Evolutionary conservation across 352 stramenopile genomes (phyloP).

Genomic region (Globisporangium radiosum): DNA sequence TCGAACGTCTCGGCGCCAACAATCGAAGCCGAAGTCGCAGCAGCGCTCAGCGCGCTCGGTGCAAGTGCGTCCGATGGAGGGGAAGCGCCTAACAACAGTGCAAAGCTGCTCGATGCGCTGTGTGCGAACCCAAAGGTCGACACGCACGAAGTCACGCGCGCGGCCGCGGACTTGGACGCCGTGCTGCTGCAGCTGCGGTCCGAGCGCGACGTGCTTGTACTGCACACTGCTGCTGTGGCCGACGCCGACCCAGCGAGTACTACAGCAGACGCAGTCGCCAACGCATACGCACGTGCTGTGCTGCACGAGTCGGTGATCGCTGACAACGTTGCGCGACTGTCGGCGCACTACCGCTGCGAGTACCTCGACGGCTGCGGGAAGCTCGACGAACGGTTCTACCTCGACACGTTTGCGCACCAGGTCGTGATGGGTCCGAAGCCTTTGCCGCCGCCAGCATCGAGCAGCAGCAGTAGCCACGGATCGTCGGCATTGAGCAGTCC

Average conservation of each 20-base stretch:
- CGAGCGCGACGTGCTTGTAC: too few species aligned
- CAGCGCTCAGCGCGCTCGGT: constrained; percentile 68
- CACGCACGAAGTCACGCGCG: constrained; percentile 30
- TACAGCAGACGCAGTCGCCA: neutral
- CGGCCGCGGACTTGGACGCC: constrained; percentile 28
- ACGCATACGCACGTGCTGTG: constrained; percentile 19
- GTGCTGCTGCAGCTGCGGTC: constrained; percentile 18
- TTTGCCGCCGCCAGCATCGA: constrained; percentile 7
- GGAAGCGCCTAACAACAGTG: constrained; percentile 12
- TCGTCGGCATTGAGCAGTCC: constrained; percentile 9
- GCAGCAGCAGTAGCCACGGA: neutral
- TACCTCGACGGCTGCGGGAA: constrained; percentile 44
- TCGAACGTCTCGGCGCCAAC: constrained; percentile 29
- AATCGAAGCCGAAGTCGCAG: constrained; percentile 74
- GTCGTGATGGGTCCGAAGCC: constrained; percentile 27
- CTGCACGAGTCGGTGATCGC: constrained; percentile 31
- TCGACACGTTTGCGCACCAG: constrained; percentile 23
- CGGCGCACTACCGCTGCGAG: constrained; percentile 31
- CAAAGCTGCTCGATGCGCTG: constrained; percentile 35
- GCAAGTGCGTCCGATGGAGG: neutral
- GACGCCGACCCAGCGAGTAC: neutral
- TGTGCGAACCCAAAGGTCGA: constrained; percentile 47
- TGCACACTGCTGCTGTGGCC: too few species aligned
- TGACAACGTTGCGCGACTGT: constrained; percentile 31
- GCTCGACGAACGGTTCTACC: constrained; percentile 53